phyloP scores from a whole-genome alignment of 306 rosid species.

The Coriaria nepalensis region DNA sequence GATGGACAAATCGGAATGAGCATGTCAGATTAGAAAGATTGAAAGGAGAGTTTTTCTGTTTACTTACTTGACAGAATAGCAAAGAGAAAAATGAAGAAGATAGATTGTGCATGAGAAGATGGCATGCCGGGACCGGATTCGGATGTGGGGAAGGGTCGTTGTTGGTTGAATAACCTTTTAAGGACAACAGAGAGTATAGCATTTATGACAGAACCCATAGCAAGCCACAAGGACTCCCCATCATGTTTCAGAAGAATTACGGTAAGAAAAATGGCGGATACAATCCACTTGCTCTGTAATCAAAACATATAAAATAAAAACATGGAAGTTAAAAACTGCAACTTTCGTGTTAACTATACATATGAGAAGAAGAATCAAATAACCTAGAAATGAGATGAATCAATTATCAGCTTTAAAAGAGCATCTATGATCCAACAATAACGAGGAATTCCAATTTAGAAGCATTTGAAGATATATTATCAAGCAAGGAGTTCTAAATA shows the following conservation, averaged over 20 bases:
- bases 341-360: not conserved
- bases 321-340: not conserved
- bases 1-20: not conserved
- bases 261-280: conserved; percentile 38
- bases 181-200: conserved; percentile 34
- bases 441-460: too few species aligned
- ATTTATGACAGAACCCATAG: conserved; percentile 57
- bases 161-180: conserved; percentile 64
- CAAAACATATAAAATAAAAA: conserved; percentile 12
- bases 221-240: conserved; percentile 65
- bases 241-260: conserved; percentile 72
- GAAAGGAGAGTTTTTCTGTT: too few species aligned
- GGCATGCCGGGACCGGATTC: conserved; percentile 97
- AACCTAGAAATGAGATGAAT: too few species aligned
- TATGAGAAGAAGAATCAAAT: too few species aligned
- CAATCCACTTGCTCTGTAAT: conserved; percentile 81
- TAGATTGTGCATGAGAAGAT: conserved; percentile 73
- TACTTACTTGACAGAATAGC: conserved; percentile 54
- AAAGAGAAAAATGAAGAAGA: conserved; percentile 46
- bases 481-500: not conserved
- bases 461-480: not conserved
- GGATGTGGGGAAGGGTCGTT: conserved; percentile 47
- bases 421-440: too few species aligned
- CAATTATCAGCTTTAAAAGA: too few species aligned
- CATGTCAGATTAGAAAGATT: not conserved